A percentile compares a stretch with the other conserved stretches of the same genome.
phyloP scores from a whole-genome alignment of 2,329 filamentous ascomycete genomes.

The Colletotrichum truncatum region DNA sequence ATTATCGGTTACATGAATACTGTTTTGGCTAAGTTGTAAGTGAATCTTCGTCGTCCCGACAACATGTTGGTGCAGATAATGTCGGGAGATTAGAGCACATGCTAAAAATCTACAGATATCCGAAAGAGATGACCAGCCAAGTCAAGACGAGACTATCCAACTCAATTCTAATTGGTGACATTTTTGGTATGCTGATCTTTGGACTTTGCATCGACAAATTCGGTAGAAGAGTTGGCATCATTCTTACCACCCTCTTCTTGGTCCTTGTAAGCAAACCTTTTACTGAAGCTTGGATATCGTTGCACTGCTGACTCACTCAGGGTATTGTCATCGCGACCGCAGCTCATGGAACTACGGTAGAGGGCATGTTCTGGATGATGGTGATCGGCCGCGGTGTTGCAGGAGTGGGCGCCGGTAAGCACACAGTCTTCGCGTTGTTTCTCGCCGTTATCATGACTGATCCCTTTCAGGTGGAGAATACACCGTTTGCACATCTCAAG shows the following conservation, averaged over 20 bases:
- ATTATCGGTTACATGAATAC: slow-evolving; percentile 45
- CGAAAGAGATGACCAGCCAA: slow-evolving; percentile 39
- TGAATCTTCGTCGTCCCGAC: too few relatives aligned
- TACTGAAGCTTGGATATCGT: fast-evolving
- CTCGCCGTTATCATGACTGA: neutral
- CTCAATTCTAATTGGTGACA: slow-evolving; percentile 49
- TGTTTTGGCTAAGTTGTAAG: slow-evolving; percentile 39
- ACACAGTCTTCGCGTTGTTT: fast-evolving
- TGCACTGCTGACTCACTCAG: neutral
- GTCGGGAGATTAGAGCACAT: too few relatives aligned
- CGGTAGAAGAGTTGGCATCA: slow-evolving; percentile 54
- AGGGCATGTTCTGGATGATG: slow-evolving; percentile 61
- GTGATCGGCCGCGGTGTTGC: slow-evolving; percentile 56
- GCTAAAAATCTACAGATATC: slow-evolving; percentile 32
- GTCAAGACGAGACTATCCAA: slow-evolving; percentile 50
- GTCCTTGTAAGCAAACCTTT: slow-evolving; percentile 38
- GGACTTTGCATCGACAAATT: slow-evolving; percentile 54
- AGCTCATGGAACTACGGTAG: slow-evolving; percentile 48
- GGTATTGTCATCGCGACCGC: slow-evolving; percentile 55
- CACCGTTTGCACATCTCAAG: slow-evolving; percentile 38
- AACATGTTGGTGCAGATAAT: too few relatives aligned
- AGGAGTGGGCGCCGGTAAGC: slow-evolving; percentile 53
- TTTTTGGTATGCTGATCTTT: slow-evolving; percentile 50
- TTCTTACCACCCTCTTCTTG: slow-evolving; percentile 55
- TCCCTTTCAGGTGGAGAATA: slow-evolving; percentile 38